Evolutionary conservation across 1,284 basidiomycete genomes (phyloP).

Genomic region (Apiotrichum veenhuisii): DNA sequence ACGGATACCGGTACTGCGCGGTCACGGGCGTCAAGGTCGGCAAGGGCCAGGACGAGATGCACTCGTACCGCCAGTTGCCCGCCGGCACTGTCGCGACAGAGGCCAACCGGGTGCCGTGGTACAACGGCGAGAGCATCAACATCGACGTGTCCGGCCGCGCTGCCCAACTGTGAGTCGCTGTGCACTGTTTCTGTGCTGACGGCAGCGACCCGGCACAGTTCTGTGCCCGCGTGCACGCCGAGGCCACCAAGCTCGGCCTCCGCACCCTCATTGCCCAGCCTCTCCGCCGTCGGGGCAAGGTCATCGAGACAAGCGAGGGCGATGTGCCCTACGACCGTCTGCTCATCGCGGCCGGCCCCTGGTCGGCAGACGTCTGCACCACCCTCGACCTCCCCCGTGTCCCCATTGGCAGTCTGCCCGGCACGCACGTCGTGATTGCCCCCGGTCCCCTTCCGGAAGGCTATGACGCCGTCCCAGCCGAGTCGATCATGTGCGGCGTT

Average conservation of each 20-base stretch:
- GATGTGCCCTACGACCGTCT: conserved; percentile 10
- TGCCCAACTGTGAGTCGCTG: conserved; percentile 11
- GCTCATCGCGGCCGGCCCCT: conserved; percentile 14
- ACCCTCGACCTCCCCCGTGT: conserved; percentile 10
- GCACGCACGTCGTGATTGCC: conserved; percentile 8
- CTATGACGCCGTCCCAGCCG: conserved; percentile 6
- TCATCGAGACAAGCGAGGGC: conserved; percentile 7
- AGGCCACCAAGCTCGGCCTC: conserved; percentile 10
- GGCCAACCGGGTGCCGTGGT: conserved; percentile 3
- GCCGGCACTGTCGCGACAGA: not conserved
- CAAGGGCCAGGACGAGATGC: conserved; percentile 10
- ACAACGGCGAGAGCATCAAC: conserved; percentile 9
- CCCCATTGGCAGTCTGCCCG: conserved; percentile 8
- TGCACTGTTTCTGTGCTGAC: not conserved
- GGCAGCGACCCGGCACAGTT: conserved; percentile 10
- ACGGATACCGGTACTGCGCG: conserved; percentile 57
- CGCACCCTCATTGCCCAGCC: conserved; percentile 13
- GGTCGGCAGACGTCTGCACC: conserved; percentile 12
- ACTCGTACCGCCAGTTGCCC: conserved; percentile 15
- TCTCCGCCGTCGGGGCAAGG: not conserved
- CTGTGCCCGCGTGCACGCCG: conserved; percentile 6
- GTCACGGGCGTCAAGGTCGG: conserved; percentile 15
- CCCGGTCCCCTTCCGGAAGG: not conserved
- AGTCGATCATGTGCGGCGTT: conserved; percentile 13
- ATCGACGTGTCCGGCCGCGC: conserved; percentile 3